Percentiles rank a stretch among this genome's conserved stretches.
phyloP scores from a whole-genome alignment of 108 stramenopile species.

The Hondaea fermentalgiana region DNA sequence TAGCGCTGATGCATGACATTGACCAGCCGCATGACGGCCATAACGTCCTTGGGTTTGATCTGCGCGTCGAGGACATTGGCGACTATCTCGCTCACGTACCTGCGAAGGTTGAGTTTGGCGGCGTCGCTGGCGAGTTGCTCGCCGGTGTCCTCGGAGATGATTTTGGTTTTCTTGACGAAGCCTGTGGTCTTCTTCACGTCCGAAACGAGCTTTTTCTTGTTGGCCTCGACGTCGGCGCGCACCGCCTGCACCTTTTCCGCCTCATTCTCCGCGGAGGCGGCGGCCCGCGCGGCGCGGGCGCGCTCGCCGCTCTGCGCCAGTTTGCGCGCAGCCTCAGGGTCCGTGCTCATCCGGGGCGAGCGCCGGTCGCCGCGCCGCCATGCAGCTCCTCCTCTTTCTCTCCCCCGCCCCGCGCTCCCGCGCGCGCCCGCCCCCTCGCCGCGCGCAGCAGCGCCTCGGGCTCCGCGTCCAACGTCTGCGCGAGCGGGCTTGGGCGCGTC shows the following conservation, averaged over 20 bases:
- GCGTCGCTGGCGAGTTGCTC: neutral
- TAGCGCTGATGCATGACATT: neutral
- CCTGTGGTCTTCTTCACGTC: constrained; percentile 17
- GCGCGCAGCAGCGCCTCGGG: no score
- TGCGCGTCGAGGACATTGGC: neutral
- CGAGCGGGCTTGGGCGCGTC: no score
- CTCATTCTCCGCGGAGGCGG: neutral
- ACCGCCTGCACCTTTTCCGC: neutral
- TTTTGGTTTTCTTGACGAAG: neutral
- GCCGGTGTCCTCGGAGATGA: neutral
- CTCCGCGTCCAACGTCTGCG: no score
- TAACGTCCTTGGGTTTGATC: neutral
- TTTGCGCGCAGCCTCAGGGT: neutral
- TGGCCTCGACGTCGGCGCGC: neutral
- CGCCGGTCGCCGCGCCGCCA: no score
- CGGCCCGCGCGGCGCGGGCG: neutral
- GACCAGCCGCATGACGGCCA: neutral
- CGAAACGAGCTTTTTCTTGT: neutral
- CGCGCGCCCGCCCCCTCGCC: no score
- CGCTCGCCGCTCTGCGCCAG: neutral
- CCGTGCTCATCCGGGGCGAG: neutral
- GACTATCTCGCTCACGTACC: constrained; percentile 10
- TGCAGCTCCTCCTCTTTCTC: no score
- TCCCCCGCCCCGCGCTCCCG: no score
- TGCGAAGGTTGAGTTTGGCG: neutral